These are phyloP conservation scores for Apiosordaria backusii DNA, from an alignment of 495 filamentous ascomycete species.

Conservation along the genomic window DNA sequence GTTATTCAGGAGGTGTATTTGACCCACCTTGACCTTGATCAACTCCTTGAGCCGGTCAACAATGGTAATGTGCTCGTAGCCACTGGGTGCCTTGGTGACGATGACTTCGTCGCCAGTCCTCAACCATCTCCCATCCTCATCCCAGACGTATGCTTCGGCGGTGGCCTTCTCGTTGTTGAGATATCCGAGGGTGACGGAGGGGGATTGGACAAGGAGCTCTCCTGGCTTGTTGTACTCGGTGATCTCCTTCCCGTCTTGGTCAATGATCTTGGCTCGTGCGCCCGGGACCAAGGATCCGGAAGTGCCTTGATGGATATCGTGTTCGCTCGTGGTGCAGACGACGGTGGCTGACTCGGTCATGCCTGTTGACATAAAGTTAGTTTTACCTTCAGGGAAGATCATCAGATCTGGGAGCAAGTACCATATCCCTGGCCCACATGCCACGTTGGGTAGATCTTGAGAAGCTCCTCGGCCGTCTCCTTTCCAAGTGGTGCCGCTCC, in stretches of 20 bases:
- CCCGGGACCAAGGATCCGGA: slow-evolving; percentile 70
- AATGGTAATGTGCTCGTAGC: slow-evolving; percentile 75
- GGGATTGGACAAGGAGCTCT: slow-evolving; percentile 73
- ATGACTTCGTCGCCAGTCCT: slow-evolving; percentile 83
- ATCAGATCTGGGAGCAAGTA: slow-evolving; percentile 26
- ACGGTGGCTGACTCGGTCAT: slow-evolving; percentile 81
- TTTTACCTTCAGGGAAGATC: slow-evolving; percentile 4
- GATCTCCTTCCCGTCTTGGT: slow-evolving; percentile 71
- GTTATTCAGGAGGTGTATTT: not conserved
- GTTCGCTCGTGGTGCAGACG: slow-evolving; percentile 58
- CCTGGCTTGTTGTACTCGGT: slow-evolving; percentile 72
- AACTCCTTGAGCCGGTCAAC: slow-evolving; percentile 91
- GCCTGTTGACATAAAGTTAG: slow-evolving; percentile 41
- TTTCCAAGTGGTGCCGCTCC: slow-evolving; percentile 81
- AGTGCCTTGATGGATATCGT: slow-evolving; percentile 69
- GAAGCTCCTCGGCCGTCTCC: slow-evolving; percentile 69
- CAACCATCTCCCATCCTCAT: slow-evolving; percentile 73
- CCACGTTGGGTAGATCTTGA: slow-evolving; percentile 62
- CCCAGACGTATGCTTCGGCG: slow-evolving; percentile 70
- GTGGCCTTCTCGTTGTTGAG: slow-evolving; percentile 81
- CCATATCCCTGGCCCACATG: slow-evolving; percentile 77
- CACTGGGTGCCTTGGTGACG: slow-evolving; percentile 56
- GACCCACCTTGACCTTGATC: slow-evolving; percentile 82
- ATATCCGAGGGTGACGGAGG: slow-evolving; percentile 77
- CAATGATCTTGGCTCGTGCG: slow-evolving; percentile 64